Conservation (phyloP, 2,329 filamentous ascomycete species). For the Coniosporium tulheliwenetii region DNA sequence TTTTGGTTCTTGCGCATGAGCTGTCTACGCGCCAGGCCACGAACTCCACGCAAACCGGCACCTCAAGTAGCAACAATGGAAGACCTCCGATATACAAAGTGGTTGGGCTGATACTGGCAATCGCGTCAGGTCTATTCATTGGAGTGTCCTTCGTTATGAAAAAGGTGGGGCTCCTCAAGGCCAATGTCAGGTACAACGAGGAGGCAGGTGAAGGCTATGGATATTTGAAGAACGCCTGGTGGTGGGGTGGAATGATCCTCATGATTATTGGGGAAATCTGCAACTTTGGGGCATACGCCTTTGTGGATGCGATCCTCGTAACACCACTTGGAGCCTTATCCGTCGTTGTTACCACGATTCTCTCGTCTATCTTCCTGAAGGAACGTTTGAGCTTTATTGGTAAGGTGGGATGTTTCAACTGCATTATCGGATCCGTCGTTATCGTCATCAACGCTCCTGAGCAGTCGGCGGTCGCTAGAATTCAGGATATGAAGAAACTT, state of each 20-base stretch:
- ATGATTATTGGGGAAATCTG: slow-evolving; percentile 96
- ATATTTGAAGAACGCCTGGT: slow-evolving; percentile 86
- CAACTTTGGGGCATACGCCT: slow-evolving; percentile 95
- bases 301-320: slow-evolving; percentile 90
- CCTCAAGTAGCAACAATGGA: too few species aligned
- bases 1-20: too few species aligned
- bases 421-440: slow-evolving; percentile 81
- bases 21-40: too few species aligned
- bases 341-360: slow-evolving; percentile 79
- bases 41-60: too few species aligned
- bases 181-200: slow-evolving; percentile 93
- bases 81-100: slow-evolving; percentile 58
- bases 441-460: slow-evolving; percentile 88
- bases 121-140: slow-evolving; percentile 83
- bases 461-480: slow-evolving; percentile 69
- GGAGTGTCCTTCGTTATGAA: slow-evolving; percentile 91
- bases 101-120: slow-evolving; percentile 74
- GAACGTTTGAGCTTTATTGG: slow-evolving; percentile 90
- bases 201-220: slow-evolving; percentile 92
- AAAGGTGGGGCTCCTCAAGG: slow-evolving; percentile 78
- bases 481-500: slow-evolving; percentile 82
- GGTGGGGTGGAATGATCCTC: slow-evolving; percentile 91
- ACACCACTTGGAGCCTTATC: slow-evolving; percentile 82
- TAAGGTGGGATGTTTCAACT: slow-evolving; percentile 90
- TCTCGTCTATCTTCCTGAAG: slow-evolving; percentile 91